Conservation (phyloP, 169 alveolate genomes). For the Cryptosporidium andersoni region DNA sequence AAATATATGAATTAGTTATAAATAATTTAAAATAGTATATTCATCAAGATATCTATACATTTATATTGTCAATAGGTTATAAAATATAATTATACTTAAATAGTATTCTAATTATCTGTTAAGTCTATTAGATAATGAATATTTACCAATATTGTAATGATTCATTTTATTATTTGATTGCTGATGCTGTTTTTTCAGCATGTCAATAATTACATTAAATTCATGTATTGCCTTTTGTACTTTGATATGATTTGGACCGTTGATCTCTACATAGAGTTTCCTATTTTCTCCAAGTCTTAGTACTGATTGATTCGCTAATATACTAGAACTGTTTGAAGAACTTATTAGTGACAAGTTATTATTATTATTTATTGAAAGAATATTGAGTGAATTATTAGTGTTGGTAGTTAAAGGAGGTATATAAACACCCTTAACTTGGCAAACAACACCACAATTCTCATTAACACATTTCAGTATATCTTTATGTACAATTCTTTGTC, state of each 20-base stretch:
- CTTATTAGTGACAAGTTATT: not conserved
- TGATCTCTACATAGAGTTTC: conserved; percentile 59
- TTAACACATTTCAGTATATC: conserved; percentile 61
- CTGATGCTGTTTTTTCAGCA: conserved; percentile 7
- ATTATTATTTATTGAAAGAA: not conserved
- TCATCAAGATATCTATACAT: no score
- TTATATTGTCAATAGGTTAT: no score
- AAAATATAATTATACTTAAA: not conserved
- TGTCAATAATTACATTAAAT: conserved; percentile 21
- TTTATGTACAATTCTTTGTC: conserved; percentile 85
- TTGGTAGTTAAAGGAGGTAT: conserved; percentile 27
- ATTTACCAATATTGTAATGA: conserved; percentile 43
- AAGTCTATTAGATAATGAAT: conserved; percentile 34
- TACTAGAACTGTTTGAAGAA: not conserved
- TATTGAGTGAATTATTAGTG: not conserved
- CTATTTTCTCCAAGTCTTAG: conserved; percentile 40
- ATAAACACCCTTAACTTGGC: conserved; percentile 69
- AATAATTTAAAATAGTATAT: no score
- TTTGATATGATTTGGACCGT: conserved; percentile 62
- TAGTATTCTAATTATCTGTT: not conserved
- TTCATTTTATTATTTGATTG: not conserved
- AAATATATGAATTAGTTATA: no score
- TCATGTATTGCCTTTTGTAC: conserved; percentile 69
- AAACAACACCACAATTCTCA: conserved; percentile 60
- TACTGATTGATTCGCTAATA: not conserved